phyloP scores from a whole-genome alignment of 2,329 filamentous ascomycete genomes.

The Cercospora sesami region DNA sequence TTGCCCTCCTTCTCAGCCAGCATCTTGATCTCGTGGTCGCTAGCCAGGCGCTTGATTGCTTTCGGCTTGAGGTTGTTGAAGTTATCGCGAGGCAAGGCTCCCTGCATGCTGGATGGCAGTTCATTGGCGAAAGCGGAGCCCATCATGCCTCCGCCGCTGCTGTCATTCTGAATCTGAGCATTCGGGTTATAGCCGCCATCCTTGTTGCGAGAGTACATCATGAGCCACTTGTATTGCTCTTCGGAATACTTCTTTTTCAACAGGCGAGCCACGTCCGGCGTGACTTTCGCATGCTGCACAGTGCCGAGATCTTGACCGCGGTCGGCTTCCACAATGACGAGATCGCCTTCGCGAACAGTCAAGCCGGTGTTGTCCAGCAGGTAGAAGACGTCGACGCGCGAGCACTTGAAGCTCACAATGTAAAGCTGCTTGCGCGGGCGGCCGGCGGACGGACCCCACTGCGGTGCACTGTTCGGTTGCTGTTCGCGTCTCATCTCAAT shows the following conservation, averaged over 20 bases:
- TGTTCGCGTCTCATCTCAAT: conserved; percentile 26
- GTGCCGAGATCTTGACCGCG: conserved; percentile 94
- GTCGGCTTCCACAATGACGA: conserved; percentile 97
- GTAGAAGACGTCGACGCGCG: conserved; percentile 92
- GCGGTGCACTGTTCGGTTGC: conserved; percentile 33
- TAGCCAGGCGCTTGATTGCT: conserved; percentile 92
- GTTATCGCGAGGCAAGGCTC: conserved; percentile 33
- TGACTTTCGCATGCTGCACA: conserved; percentile 82
- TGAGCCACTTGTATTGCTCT: conserved; percentile 96
- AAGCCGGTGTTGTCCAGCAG: conserved; percentile 94
- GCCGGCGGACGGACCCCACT: conserved; percentile 40
- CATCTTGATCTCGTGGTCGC: conserved; percentile 83
- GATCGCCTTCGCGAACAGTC: conserved; percentile 83
- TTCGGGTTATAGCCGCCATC: conserved; percentile 38
- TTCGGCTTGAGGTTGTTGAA: conserved; percentile 79
- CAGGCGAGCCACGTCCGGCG: conserved; percentile 83
- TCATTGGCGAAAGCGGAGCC: conserved; percentile 22
- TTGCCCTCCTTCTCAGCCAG: conserved; percentile 95
- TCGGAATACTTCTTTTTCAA: conserved; percentile 88
- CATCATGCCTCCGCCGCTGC: conserved; percentile 22
- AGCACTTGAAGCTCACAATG: conserved; percentile 95
- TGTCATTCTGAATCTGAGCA: conserved; percentile 36
- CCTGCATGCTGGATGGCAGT: conserved; percentile 32
- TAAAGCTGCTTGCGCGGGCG: conserved; percentile 63
- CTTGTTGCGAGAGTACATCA: conserved; percentile 77